Evolutionary conservation across 768 basidiomycete species (phyloP).

Genomic region (Leccinum rimulosum): DNA sequence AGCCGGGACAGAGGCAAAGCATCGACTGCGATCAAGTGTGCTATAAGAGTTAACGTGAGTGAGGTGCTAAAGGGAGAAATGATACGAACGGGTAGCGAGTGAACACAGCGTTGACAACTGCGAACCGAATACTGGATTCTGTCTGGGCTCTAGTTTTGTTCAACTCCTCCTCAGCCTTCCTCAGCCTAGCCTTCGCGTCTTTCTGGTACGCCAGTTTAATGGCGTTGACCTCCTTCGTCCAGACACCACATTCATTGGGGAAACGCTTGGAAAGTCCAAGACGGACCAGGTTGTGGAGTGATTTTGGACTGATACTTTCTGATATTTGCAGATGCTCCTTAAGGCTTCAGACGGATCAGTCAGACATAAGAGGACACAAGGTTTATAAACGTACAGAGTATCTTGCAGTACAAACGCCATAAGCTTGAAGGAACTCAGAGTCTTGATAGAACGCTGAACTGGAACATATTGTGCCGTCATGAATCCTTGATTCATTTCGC

Average conservation of each 20-base stretch:
- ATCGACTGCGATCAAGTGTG: conserved; percentile 18
- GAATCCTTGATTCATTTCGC: conserved; percentile 43
- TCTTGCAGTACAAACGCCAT: conserved; percentile 21
- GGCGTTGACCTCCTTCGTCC: conserved; percentile 17
- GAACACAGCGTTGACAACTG: conserved; percentile 28
- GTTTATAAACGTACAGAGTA: conserved; percentile 20
- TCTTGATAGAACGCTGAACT: conserved; percentile 10
- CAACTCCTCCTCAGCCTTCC: conserved; percentile 13
- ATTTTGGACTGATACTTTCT: conserved; percentile 21
- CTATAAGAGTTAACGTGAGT: conserved; percentile 5
- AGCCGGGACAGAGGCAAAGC: conserved; percentile 9
- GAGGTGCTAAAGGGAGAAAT: neutral
- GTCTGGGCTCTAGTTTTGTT: conserved; percentile 10
- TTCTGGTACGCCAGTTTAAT: conserved; percentile 1
- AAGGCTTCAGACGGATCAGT: conserved; percentile 17
- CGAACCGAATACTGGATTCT: conserved; percentile 22
- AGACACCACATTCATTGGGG: conserved; percentile 22
- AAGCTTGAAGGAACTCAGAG: conserved; percentile 3
- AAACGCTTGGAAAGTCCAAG: conserved; percentile 34
- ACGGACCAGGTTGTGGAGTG: conserved; percentile 28
- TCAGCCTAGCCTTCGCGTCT: conserved; percentile 6
- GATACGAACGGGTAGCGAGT: conserved; percentile 20
- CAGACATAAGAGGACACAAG: neutral
- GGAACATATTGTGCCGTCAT: conserved; percentile 32
- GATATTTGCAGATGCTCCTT: conserved; percentile 28